These are phyloP conservation scores for Tetratostichococcus sp. DNA, from an alignment of 139 green algal species.

Conservation along the genomic window DNA sequence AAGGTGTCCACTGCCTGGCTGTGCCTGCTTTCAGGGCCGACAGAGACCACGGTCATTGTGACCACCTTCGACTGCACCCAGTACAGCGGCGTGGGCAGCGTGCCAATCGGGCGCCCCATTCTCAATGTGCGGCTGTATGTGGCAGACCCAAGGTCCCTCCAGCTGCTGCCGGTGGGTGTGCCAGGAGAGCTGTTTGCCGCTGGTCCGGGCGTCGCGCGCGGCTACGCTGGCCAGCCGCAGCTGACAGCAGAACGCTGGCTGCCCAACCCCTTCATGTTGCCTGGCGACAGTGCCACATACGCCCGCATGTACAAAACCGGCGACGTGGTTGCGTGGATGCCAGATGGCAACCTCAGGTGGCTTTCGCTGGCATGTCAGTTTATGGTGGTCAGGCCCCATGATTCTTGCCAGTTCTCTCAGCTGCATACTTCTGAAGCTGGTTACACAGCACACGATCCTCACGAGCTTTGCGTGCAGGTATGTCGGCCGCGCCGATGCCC, in stretches of 20 bases:
- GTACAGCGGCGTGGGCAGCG: constrained; percentile 8
- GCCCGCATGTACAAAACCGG: constrained; percentile 32
- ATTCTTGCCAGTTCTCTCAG: too few relatives aligned
- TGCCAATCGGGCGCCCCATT: constrained; percentile 22
- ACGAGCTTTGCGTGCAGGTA: constrained; percentile 1
- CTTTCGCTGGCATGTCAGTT: background rate
- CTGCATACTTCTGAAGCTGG: too few relatives aligned
- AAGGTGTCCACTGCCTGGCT: background rate
- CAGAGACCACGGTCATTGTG: constrained; percentile 8
- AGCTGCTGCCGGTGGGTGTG: constrained; percentile 22
- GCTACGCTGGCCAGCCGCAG: constrained; percentile 30
- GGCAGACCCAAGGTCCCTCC: background rate
- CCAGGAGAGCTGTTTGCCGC: constrained; percentile 45
- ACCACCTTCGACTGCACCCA: constrained; percentile 1
- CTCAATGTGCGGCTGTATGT: background rate
- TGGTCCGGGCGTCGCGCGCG: constrained; percentile 30
- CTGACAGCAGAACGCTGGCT: constrained; percentile 41
- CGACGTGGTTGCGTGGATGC: constrained; percentile 36
- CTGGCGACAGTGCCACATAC: constrained; percentile 20
- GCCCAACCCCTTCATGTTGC: constrained; percentile 35
- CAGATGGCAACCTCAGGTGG: constrained; percentile 19
- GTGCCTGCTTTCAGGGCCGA: background rate
- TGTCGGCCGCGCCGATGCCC: constrained; percentile 34
- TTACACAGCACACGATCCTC: background rate
- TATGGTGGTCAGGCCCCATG: too few relatives aligned